Conservation (phyloP, 768 basidiomycete species). For the Brasilioporus rufonigricans region DNA sequence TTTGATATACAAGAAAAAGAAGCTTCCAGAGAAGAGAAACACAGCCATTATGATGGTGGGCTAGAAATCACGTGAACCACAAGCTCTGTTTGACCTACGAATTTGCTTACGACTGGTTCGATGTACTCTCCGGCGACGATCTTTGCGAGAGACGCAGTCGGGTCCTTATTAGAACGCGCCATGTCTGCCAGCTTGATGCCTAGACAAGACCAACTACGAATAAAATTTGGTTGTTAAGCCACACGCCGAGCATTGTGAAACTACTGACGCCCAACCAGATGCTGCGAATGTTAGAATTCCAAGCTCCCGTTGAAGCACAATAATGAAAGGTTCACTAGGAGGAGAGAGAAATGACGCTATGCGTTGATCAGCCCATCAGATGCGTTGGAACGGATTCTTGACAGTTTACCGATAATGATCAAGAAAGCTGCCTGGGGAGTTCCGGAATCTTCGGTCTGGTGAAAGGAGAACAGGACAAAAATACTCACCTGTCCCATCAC, state of each 20-base stretch:
- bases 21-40: constrained; percentile 63
- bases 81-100: not conserved
- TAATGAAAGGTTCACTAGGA: constrained; percentile 65
- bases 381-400: not conserved
- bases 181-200: constrained; percentile 62
- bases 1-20: constrained; percentile 57
- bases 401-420: constrained; percentile 52
- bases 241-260: not conserved
- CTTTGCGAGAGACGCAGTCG: constrained; percentile 35
- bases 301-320: constrained; percentile 63
- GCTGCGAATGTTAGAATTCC: constrained; percentile 49
- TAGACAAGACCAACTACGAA: constrained; percentile 60
- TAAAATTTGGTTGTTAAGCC: not conserved
- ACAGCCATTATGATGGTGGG: constrained; percentile 58
- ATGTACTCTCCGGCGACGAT: constrained; percentile 55
- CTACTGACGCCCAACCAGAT: constrained; percentile 59
- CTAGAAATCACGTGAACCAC: constrained; percentile 25
- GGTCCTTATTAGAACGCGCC: constrained; percentile 44
- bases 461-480: not conserved
- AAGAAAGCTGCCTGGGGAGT: constrained; percentile 57
- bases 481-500: constrained; percentile 55
- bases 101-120: constrained; percentile 42
- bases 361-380: constrained; percentile 1
- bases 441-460: not conserved
- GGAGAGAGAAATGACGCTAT: constrained; percentile 65